These are phyloP conservation scores for Bruguiera sexangula DNA, from an alignment of 345 rosid species.

Conservation along the genomic window DNA sequence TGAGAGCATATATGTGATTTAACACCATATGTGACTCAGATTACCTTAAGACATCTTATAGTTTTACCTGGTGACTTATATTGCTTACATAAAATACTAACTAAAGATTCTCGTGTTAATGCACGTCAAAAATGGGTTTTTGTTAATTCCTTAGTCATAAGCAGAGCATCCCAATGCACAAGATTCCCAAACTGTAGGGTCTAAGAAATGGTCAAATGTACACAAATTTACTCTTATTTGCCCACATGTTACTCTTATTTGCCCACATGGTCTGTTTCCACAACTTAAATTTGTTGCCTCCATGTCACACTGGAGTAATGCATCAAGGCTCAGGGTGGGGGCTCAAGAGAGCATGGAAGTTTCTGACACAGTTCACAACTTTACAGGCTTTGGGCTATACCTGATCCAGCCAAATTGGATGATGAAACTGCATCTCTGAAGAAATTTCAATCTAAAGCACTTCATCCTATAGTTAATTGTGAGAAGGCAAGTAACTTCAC, in stretches of 20 bases:
- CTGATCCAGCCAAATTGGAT: slow-evolving; percentile 40
- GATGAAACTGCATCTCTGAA: slow-evolving; percentile 32
- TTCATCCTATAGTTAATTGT: slow-evolving; percentile 58
- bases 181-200: too few species aligned
- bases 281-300: too few species aligned
- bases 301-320: too few species aligned
- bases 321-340: too few species aligned
- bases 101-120: too few species aligned
- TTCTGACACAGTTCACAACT: not conserved
- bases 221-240: too few species aligned
- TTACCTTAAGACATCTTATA: not conserved
- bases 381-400: slow-evolving; percentile 55
- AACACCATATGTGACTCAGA: not conserved
- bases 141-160: too few species aligned
- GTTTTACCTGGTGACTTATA: not conserved
- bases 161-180: too few species aligned
- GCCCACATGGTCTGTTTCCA: too few species aligned
- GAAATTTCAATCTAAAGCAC: slow-evolving; percentile 33
- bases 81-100: not conserved
- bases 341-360: not conserved
- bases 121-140: too few species aligned
- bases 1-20: not conserved
- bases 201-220: too few species aligned
- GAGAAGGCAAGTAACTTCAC: slow-evolving; percentile 56
- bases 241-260: too few species aligned